Percentiles rank a stretch among this genome's conserved stretches.
phyloP scores from a whole-genome alignment of 345 rosid genomes.

The Heritiera fomes region DNA sequence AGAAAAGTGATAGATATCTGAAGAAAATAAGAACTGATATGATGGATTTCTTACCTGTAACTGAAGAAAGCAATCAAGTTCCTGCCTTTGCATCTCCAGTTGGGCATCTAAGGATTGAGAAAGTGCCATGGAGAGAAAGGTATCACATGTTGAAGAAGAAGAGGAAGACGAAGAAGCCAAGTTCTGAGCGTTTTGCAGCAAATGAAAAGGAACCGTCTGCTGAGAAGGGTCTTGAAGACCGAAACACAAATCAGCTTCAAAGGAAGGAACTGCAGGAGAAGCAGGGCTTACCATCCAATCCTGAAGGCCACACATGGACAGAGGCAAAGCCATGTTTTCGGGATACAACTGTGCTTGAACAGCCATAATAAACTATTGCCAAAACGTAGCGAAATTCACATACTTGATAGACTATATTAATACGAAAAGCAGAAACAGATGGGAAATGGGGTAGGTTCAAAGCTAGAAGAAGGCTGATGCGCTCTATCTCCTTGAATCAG shows the following conservation, averaged over 20 bases:
- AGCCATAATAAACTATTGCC: conserved; percentile 26
- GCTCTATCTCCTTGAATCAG: conserved; percentile 33
- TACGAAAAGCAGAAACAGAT: conserved; percentile 4
- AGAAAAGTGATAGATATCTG: neutral
- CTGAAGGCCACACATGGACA: conserved; percentile 34
- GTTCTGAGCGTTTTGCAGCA: neutral
- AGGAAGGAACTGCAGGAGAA: conserved; percentile 15
- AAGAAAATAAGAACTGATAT: neutral
- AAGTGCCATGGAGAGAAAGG: conserved; percentile 25
- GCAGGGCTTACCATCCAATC: conserved; percentile 30
- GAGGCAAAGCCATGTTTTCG: conserved; percentile 30
- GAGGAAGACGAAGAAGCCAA: neutral
- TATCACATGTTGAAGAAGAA: conserved; percentile 23
- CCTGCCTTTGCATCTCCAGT: conserved; percentile 42
- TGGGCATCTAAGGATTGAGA: conserved; percentile 32
- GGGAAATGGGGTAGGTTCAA: conserved; percentile 16
- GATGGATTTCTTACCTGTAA: neutral
- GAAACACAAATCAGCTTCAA: conserved; percentile 23
- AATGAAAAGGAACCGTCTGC: conserved; percentile 15
- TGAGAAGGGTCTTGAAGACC: conserved; percentile 25
- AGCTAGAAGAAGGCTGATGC: conserved; percentile 23
- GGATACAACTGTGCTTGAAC: conserved; percentile 40
- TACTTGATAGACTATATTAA: conserved; percentile 5
- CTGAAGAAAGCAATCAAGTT: conserved; percentile 19
- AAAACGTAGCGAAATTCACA: neutral